A percentile compares a stretch with the other conserved stretches of the same genome.
phyloP scores from a whole-genome alignment of 257 asterid genomes.

The Fraxinus americana region DNA sequence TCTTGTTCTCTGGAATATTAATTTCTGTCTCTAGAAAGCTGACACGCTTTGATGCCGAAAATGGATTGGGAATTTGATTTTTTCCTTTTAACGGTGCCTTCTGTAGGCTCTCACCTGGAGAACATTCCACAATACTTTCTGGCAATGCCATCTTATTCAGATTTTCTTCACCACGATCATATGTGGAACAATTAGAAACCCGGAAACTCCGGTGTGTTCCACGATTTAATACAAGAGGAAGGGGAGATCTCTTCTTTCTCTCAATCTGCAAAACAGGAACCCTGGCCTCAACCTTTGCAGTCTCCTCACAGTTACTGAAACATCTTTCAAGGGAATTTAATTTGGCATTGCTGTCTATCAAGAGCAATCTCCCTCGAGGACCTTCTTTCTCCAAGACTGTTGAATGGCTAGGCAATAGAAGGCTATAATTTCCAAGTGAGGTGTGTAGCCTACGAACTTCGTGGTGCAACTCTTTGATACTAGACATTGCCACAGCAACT shows the following conservation, averaged over 20 bases:
- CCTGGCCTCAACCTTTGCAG: constrained; percentile 29
- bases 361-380: constrained; percentile 28
- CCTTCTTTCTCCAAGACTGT: constrained; percentile 28
- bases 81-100: constrained; percentile 26
- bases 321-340: constrained; percentile 30
- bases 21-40: constrained; percentile 49
- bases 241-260: constrained; percentile 27
- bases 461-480: constrained; percentile 33
- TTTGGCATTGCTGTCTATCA: constrained; percentile 30
- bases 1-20: constrained; percentile 30
- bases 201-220: constrained; percentile 27
- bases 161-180: constrained; percentile 37
- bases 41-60: constrained; percentile 52
- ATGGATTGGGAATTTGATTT: constrained; percentile 30
- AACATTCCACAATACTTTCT: constrained; percentile 31
- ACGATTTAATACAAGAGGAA: constrained; percentile 27
- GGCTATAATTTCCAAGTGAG: constrained; percentile 56
- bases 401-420: constrained; percentile 30
- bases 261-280: constrained; percentile 32
- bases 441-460: constrained; percentile 44
- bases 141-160: constrained; percentile 29
- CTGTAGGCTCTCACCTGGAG: constrained; percentile 29
- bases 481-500: constrained; percentile 28
- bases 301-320: constrained; percentile 25
- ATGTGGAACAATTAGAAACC: constrained; percentile 27